These are phyloP conservation scores for Gonapodya prolifera DNA, from an alignment of 192 early-diverging fungal species.

Conservation along the genomic window DNA sequence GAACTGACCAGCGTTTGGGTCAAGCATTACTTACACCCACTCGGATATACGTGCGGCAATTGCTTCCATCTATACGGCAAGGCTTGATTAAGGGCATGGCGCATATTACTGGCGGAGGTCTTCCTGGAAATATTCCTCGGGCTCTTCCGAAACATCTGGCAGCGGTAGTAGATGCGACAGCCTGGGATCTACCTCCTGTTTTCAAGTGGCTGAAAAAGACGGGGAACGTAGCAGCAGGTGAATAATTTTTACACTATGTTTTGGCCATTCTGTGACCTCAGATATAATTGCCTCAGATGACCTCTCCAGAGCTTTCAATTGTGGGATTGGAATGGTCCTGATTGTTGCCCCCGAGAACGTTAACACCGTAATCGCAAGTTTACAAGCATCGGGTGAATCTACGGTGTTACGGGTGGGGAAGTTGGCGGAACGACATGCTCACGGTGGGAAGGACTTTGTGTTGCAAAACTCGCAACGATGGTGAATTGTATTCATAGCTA, in stretches of 20 bases:
- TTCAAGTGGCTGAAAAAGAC: conserved; percentile 88
- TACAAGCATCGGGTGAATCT: background rate
- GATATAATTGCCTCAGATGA: conserved; percentile 41
- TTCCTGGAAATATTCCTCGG: conserved; percentile 95
- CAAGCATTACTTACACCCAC: conserved; percentile 84
- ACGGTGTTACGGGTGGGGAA: background rate
- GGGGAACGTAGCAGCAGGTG: conserved; percentile 60
- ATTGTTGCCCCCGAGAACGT: conserved; percentile 37
- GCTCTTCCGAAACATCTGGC: conserved; percentile 72
- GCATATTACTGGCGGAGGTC: conserved; percentile 98
- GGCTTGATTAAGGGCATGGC: conserved; percentile 85
- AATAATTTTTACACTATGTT: conserved; percentile 1
- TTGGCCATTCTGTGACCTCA: conserved; percentile 5
- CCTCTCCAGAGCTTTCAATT: conserved; percentile 97
- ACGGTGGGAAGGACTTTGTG: background rate
- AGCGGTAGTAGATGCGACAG: conserved; percentile 65
- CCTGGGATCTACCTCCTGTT: conserved; percentile 77
- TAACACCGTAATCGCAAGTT: background rate
- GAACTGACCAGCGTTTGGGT: conserved; percentile 37
- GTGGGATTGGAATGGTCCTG: conserved; percentile 96
- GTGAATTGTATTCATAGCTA: background rate
- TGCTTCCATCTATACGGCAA: conserved; percentile 67
- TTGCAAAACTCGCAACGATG: background rate
- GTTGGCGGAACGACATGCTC: background rate
- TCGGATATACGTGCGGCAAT: conserved; percentile 85